These are phyloP conservation scores for Gloeophyllum trabeum DNA, from an alignment of 768 basidiomycete species.

Conservation along the genomic window DNA sequence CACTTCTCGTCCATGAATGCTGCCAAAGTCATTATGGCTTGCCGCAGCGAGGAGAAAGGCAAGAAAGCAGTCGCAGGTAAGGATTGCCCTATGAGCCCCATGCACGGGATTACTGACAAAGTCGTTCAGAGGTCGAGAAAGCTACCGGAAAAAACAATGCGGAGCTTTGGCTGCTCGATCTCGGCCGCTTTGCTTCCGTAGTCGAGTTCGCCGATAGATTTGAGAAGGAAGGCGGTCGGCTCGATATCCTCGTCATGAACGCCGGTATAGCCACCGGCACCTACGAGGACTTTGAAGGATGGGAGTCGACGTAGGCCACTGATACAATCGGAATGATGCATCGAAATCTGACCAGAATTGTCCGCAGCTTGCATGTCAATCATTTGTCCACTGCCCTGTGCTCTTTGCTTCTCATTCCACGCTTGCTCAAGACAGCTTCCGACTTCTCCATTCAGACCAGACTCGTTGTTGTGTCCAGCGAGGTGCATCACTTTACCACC, in stretches of 20 bases:
- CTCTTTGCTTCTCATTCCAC: constrained; percentile 11
- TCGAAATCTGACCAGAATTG: too few species aligned
- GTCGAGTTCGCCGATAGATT: constrained; percentile 9
- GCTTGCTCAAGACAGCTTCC: constrained; percentile 7
- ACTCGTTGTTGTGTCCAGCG: constrained; percentile 10
- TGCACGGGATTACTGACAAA: neutral
- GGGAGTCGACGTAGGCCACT: constrained; percentile 10
- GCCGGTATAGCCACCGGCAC: constrained; percentile 4
- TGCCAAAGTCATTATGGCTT: constrained; percentile 16
- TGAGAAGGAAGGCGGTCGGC: constrained; percentile 6
- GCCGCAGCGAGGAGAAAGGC: constrained; percentile 12
- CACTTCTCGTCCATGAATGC: constrained; percentile 22
- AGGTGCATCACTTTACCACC: constrained; percentile 6
- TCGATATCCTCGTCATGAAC: constrained; percentile 12
- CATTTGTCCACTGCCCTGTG: constrained; percentile 11
- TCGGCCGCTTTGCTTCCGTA: constrained; percentile 10
- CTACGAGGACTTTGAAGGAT: constrained; percentile 8
- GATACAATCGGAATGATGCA: neutral
- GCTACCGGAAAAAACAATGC: constrained; percentile 5
- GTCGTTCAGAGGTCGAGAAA: constrained; percentile 2
- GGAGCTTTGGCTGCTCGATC: constrained; percentile 13
- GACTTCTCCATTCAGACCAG: constrained; percentile 2
- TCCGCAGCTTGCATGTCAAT: constrained; percentile 11
- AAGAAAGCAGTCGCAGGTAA: constrained; percentile 4
- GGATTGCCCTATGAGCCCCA: neutral